Evolutionary conservation across 768 basidiomycete species (phyloP).

Genomic region (Psilocybe sp.): DNA sequence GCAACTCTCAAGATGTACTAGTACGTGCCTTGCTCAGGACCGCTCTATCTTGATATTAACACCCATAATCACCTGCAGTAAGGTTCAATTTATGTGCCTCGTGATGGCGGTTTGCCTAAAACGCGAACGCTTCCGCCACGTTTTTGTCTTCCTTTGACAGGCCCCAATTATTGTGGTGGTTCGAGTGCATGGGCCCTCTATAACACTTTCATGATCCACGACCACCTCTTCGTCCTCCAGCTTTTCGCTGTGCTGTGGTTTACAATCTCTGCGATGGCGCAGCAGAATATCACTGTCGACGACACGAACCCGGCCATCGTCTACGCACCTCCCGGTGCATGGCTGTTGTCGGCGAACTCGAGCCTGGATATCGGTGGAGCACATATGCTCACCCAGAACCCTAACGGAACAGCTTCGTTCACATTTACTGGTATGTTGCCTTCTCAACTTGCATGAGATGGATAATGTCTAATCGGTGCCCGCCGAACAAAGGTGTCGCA

Average conservation of each 20-base stretch:
- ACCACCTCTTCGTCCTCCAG: conserved; percentile 1
- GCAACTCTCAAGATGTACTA: no score
- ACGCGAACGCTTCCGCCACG: no score
- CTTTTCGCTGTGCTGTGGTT: background rate
- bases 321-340: conserved; percentile 29
- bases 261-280: background rate
- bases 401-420: conserved; percentile 37
- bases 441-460: background rate
- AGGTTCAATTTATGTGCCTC: no score
- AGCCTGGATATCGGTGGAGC: conserved; percentile 30
- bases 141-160: no score
- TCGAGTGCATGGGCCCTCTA: no score
- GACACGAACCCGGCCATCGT: conserved; percentile 27
- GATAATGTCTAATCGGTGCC: background rate
- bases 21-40: no score
- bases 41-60: no score
- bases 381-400: conserved; percentile 28
- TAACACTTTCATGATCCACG: background rate
- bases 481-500: conserved; percentile 30
- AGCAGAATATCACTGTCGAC: conserved; percentile 31
- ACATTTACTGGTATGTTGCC: conserved; percentile 35
- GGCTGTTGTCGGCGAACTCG: conserved; percentile 26
- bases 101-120: no score
- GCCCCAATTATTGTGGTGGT: no score
- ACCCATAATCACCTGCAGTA: no score